Evolutionary conservation across 2,329 filamentous ascomycete genomes (phyloP).

Genomic region (Raffaelea arxii): DNA sequence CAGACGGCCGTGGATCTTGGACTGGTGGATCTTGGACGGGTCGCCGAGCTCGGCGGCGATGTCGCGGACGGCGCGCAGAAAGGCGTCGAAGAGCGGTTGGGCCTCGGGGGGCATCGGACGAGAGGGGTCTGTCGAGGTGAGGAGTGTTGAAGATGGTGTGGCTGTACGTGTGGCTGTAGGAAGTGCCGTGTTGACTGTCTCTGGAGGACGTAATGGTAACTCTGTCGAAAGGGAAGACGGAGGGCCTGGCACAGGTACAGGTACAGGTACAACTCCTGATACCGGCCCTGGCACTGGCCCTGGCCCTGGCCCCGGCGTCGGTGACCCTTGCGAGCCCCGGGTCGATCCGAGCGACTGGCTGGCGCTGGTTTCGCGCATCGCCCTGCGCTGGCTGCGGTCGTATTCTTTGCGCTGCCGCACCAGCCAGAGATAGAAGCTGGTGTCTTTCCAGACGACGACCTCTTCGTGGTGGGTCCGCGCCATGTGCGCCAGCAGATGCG

Average conservation of each 20-base stretch:
- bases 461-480: conserved; percentile 29
- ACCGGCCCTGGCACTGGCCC: no score
- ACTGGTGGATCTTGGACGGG: conserved; percentile 16
- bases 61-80: conserved; percentile 17
- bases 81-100: not conserved
- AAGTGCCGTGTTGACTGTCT: no score
- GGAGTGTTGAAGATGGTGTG: no score
- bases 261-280: not conserved
- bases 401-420: conserved; percentile 14
- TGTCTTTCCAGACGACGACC: conserved; percentile 31
- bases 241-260: not conserved
- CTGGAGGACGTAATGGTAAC: not conserved
- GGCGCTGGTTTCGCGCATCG: not conserved
- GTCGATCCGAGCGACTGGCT: no score
- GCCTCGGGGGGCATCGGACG: not conserved
- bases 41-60: conserved; percentile 19
- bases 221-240: not conserved
- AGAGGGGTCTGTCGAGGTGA: not conserved
- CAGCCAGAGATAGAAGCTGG: conserved; percentile 41
- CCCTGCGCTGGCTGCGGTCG: not conserved
- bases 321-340: no score
- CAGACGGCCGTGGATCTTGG: conserved; percentile 22
- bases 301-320: not conserved
- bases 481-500: conserved; percentile 44
- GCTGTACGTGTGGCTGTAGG: no score